Evolutionary conservation across 2,329 filamentous ascomycete genomes (phyloP).

Genomic region (Fusarium palustre): DNA sequence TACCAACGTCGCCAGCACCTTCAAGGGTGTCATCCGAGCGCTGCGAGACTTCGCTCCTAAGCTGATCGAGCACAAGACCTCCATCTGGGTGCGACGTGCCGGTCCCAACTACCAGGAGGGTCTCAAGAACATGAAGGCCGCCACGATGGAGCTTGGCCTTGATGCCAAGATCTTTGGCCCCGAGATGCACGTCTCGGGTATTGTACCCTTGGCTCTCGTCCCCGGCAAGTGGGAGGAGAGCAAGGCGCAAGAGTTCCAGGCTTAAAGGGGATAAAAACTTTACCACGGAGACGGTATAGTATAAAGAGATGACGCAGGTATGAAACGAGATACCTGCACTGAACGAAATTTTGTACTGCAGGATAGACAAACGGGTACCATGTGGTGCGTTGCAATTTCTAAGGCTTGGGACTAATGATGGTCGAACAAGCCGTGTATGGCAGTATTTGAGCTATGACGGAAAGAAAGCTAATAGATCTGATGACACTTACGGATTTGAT

Average conservation of each 20-base stretch:
- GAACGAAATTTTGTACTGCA: constrained; percentile 52
- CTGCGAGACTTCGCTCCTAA: constrained; percentile 88
- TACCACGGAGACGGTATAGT: constrained; percentile 19
- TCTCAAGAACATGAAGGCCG: constrained; percentile 99
- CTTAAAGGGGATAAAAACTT: constrained; percentile 52
- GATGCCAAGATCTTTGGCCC: constrained; percentile 72
- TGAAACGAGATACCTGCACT: constrained; percentile 40
- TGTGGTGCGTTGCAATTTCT: constrained; percentile 45
- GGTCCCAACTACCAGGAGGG: constrained; percentile 99
- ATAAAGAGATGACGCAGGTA: constrained; percentile 42
- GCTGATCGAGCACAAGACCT: constrained; percentile 94
- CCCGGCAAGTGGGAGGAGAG: constrained; percentile 73
- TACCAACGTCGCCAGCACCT: constrained; percentile 98
- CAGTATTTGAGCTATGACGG: constrained; percentile 48
- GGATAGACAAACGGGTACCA: constrained; percentile 49
- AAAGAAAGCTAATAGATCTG: constrained; percentile 50
- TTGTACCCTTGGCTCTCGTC: constrained; percentile 89
- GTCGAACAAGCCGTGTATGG: constrained; percentile 46
- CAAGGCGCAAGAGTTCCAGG: constrained; percentile 71
- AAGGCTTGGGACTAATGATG: constrained; percentile 40
- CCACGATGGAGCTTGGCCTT: constrained; percentile 91
- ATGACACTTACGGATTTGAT: constrained; percentile 40
- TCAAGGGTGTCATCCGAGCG: constrained; percentile 99
- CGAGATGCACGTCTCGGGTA: constrained; percentile 97
- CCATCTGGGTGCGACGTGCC: constrained; percentile 93